Evolutionary conservation across 164 flowering plant genomes (phyloP), one percentile per base, ranked within the genome.

Genomic region (Stephania cephalantha): DNA sequence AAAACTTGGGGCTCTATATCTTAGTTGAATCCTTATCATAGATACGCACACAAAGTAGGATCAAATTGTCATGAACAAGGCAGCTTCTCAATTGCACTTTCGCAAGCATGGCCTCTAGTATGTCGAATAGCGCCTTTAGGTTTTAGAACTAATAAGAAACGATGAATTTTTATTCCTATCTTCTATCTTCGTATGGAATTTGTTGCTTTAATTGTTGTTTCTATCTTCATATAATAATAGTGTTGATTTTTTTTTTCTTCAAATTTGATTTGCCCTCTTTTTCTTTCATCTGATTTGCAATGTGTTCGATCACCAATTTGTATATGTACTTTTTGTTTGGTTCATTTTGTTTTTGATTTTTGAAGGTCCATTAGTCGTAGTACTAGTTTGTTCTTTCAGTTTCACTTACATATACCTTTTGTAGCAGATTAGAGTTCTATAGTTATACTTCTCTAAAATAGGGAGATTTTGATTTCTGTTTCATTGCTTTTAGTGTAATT

Each of bases 221-320:
- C 42, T 35, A 25, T 25, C 25, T 25, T 25, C 25, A 97, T 92
- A 87, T 58, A 18, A 17, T 50, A 15, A 9, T 50, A 50, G 18
- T 5, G 70, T n/a, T 13, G 3, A 17, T 31, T 75, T 53, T 42
- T 1, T 3, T 67, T 58, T 2, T 58, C 45, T n/a, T 31, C 30
- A 25, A 25, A 25, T 25, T 25, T 25, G 25, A 25, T 25, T 25
- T 25, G 25, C 25, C 25, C 25, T 25, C 25, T 25, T 25, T 25
- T 25, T 25, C 25, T 25, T 31, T 35, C 5, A 64, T 45, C 10
- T 5, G 17, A 69, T 68, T 73, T 73, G 55, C 20, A 7, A 15
- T 30, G 46, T 17, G 7, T 72, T 72, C 18, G 4, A 31, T 58
- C 30, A 11, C 9, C 46, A 8, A 48, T 71, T 31, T 69, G 29